These are phyloP conservation scores for Poa annua DNA, from an alignment of 176 grass and related monocot genomes.

Conservation along the genomic window DNA sequence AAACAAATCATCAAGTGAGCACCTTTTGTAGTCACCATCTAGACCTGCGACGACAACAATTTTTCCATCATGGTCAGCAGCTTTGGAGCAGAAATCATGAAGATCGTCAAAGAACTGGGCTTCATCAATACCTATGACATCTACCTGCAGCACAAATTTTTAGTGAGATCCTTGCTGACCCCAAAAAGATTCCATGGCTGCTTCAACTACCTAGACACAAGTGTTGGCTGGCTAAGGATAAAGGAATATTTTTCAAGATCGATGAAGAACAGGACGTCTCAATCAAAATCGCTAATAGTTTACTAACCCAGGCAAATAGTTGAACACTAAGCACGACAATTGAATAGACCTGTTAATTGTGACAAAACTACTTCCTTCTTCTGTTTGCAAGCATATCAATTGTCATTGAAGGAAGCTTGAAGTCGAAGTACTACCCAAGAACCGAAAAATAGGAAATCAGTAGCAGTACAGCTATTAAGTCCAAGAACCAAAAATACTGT, in stretches of 20 bases:
- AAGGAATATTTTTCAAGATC: neutral
- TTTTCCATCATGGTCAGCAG: conserved; percentile 85
- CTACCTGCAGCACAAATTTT: conserved; percentile 55
- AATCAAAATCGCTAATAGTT: neutral
- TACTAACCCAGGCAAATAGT: neutral
- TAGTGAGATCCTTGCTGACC: conserved; percentile 22
- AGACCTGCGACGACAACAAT: conserved; percentile 77
- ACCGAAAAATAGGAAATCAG: neutral
- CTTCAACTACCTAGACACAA: neutral
- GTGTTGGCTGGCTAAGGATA: neutral
- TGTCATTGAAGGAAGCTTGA: neutral
- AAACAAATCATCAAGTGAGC: conserved; percentile 20
- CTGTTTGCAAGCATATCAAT: neutral
- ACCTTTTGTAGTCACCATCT: conserved; percentile 97
- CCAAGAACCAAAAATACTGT: neutral
- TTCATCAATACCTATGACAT: conserved; percentile 97
- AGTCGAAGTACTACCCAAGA: neutral
- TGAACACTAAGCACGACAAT: neutral
- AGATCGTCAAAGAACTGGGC: conserved; percentile 93
- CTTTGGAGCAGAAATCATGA: conserved; percentile 86
- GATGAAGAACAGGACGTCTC: neutral
- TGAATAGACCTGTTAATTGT: neutral
- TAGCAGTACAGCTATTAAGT: neutral
- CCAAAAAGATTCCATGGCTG: neutral
- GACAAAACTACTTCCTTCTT: neutral